Percentiles rank a stretch among this genome's conserved stretches.
These are phyloP conservation scores for Physaria fendleri DNA, from an alignment of 345 rosid genomes.

Conservation along the genomic window DNA sequence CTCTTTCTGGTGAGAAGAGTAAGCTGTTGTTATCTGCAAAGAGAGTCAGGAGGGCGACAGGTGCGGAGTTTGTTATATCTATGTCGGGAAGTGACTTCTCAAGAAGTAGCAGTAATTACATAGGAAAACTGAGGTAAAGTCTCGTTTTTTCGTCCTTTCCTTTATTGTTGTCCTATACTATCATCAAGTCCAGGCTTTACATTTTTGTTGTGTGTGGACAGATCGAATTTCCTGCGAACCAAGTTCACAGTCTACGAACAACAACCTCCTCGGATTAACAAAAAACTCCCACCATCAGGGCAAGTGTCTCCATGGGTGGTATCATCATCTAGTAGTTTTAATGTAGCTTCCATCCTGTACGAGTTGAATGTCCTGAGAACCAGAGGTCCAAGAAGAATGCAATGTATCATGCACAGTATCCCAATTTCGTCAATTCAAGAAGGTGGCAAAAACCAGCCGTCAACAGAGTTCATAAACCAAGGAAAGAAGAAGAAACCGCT, in stretches of 20 bases:
- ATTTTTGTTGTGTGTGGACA: constrained; percentile 31
- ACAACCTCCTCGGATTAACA: constrained; percentile 48
- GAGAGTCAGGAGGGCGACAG: constrained; percentile 59
- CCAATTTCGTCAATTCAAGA: constrained; percentile 61
- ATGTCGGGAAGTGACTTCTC: constrained; percentile 59
- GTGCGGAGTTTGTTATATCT: constrained; percentile 71
- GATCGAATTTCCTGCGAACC: constrained; percentile 92
- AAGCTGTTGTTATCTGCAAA: constrained; percentile 81
- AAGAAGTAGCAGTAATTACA: constrained; percentile 44
- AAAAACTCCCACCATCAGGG: constrained; percentile 36
- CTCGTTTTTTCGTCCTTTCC: background rate
- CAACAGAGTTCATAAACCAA: constrained; percentile 38
- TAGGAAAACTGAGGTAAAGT: constrained; percentile 70
- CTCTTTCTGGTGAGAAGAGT: constrained; percentile 65
- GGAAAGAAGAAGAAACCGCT: constrained; percentile 41
- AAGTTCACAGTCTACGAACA: constrained; percentile 69
- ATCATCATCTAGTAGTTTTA: constrained; percentile 35
- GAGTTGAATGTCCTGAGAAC: constrained; percentile 83
- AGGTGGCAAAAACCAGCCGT: constrained; percentile 56
- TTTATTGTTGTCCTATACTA: background rate
- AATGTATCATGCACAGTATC: constrained; percentile 56
- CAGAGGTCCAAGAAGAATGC: constrained; percentile 93
- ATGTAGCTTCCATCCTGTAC: constrained; percentile 50
- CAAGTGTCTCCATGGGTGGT: constrained; percentile 42
- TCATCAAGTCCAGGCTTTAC: background rate